Conservation (phyloP, 2,329 filamentous ascomycete species). For the Orbilia ellipsospora region DNA sequence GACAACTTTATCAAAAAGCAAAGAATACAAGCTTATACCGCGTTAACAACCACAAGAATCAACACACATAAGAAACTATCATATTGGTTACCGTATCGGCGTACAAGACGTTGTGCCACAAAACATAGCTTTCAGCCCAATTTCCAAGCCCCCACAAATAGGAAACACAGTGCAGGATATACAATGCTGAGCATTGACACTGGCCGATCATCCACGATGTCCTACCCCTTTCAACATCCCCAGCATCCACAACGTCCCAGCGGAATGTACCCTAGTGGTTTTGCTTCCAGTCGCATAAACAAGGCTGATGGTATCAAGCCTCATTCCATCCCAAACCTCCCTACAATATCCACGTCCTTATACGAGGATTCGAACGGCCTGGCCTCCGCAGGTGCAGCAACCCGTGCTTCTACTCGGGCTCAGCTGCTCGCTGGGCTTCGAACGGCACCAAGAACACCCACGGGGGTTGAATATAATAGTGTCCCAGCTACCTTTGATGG, state of each 20-base stretch:
- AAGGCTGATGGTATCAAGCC: slow-evolving; percentile 27
- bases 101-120: too few relatives aligned
- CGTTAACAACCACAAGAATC: too few relatives aligned
- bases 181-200: slow-evolving; percentile 55
- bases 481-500: slow-evolving; percentile 63
- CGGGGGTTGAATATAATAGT: slow-evolving; percentile 60
- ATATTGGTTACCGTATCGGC: too few relatives aligned
- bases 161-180: slow-evolving; percentile 30
- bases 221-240: slow-evolving; percentile 35
- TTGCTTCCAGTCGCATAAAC: slow-evolving; percentile 25
- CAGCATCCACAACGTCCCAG: slow-evolving; percentile 31
- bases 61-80: too few relatives aligned
- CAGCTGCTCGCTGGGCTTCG: slow-evolving; percentile 92
- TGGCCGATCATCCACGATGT: slow-evolving; percentile 48
- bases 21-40: too few relatives aligned
- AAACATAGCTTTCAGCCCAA: too few relatives aligned
- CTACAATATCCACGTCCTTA: slow-evolving; percentile 45
- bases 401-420: slow-evolving; percentile 68
- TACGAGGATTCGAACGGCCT: slow-evolving; percentile 41
- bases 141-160: not conserved
- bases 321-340: slow-evolving; percentile 35
- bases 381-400: slow-evolving; percentile 5
- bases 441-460: slow-evolving; percentile 88
- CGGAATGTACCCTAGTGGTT: slow-evolving; percentile 34
- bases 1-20: too few relatives aligned